Evolutionary conservation across 1,284 basidiomycete species (phyloP), one percentile per base, ranked within the genome.

Genomic region (Cutaneotrichosporon arboriforme): DNA sequence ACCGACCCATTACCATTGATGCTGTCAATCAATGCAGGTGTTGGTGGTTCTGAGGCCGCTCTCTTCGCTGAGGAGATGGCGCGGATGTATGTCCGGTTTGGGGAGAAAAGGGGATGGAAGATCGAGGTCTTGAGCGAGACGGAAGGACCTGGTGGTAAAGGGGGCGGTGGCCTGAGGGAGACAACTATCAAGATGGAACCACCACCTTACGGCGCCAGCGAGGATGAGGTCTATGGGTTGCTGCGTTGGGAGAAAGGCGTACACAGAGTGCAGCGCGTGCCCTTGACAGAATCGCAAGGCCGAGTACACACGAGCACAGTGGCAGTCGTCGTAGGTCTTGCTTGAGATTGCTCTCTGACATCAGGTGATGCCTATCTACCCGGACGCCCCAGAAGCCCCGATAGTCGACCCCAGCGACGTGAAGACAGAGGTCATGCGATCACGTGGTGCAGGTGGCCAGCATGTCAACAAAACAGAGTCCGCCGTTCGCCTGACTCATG

Each of bases 401-500:
- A 81, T 84, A 77, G 64, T 90, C 55, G 84, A 84, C 49, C 85
- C 88, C 73, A 88, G 88, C 52, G 94, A 98, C 56, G 83, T 97
- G 46, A 86, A 82, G 63, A 73, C 89, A 2, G 94, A 97, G 66
- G 90, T 94, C 41, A 97, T 97, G 93, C 84, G 94, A 17, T 83
- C 93, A 0, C 78, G 91, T 33, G 96, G 96, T 43, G 94, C 96
- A 3, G 96, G 96, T 45, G 94, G 96, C n/a, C 66, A 94, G 86
- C 94, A 98, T 76, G 96, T 98, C 66, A 99, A 98, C 77, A 91
- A 90, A 80, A 98, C 94, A 0, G 96, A 98, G 74, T 97, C 92
- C 0, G 96, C 96, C 1, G 90, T 99, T n/a, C 85, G 96, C 1
- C 75, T 98, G 34, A 96, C 92, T 0, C 96, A 98, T 65, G 76